These are phyloP conservation scores for Trichosanthes cucumerina DNA, from an alignment of 306 rosid species.

Conservation along the genomic window DNA sequence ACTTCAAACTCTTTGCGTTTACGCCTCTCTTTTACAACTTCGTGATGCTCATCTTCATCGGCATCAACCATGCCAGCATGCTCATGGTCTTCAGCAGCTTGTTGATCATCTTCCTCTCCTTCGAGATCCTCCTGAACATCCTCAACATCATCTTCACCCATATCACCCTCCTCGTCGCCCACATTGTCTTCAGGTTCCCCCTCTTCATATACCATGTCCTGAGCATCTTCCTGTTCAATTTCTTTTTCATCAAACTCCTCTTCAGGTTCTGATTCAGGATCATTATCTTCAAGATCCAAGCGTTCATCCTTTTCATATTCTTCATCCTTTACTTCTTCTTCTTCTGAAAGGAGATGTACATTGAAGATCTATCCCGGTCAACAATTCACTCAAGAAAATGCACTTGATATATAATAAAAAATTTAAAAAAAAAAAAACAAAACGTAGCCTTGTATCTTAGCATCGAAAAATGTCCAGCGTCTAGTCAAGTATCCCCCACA, in stretches of 20 bases:
- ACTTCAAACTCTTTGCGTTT: slow-evolving; percentile 93
- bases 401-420: neutral
- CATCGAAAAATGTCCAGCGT: neutral
- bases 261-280: slow-evolving; percentile 86
- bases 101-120: slow-evolving; percentile 53
- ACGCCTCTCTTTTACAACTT: slow-evolving; percentile 80
- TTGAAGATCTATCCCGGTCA: slow-evolving; percentile 28
- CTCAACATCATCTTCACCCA: slow-evolving; percentile 66
- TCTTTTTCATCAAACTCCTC: slow-evolving; percentile 96
- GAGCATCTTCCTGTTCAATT: slow-evolving; percentile 64
- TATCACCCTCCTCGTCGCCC: slow-evolving; percentile 71
- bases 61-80: slow-evolving; percentile 51
- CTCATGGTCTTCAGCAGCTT: slow-evolving; percentile 45
- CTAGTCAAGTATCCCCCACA: neutral
- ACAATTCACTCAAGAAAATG: slow-evolving; percentile 7
- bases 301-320: slow-evolving; percentile 83
- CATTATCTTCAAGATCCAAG: slow-evolving; percentile 89
- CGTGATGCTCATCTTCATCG: slow-evolving; percentile 78
- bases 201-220: slow-evolving; percentile 60
- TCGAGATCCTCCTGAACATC: slow-evolving; percentile 71
- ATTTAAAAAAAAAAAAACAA: slow-evolving; percentile 12
- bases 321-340: slow-evolving; percentile 77
- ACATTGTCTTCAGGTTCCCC: slow-evolving; percentile 60
- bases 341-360: slow-evolving; percentile 54
- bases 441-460: slow-evolving; percentile 11